These are phyloP conservation scores for Gracilaria domingensis DNA, from an alignment of 23 red algal genomes.

Conservation along the genomic window DNA sequence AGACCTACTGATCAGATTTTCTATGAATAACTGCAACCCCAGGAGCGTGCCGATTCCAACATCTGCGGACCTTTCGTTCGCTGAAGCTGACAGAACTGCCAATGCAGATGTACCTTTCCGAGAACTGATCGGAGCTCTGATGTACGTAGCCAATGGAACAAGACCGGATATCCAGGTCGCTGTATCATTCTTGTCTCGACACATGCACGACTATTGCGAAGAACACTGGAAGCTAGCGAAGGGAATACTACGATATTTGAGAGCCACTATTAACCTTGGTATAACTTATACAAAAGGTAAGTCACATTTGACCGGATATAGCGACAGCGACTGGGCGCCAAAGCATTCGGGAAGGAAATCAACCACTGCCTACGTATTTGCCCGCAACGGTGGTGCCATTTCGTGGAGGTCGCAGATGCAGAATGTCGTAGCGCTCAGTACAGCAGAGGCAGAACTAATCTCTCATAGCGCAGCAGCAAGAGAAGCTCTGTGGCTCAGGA, in stretches of 20 bases:
- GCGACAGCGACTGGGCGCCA: constrained; percentile 1
- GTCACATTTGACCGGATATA: not conserved
- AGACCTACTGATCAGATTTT: not conserved
- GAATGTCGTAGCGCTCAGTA: not conserved
- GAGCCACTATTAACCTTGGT: not conserved
- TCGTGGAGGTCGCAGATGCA: not conserved
- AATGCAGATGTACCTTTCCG: not conserved
- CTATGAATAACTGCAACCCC: constrained; percentile 8
- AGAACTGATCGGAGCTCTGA: constrained; percentile 22
- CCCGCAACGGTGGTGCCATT: not conserved
- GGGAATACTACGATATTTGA: constrained; percentile 45
- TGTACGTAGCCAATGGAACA: constrained; percentile 33
- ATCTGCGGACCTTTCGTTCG: not conserved
- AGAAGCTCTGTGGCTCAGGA: constrained; percentile 2
- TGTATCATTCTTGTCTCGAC: not conserved
- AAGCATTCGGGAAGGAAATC: not conserved
- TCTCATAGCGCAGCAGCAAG: not conserved
- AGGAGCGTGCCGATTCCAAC: not conserved
- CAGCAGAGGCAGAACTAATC: not conserved
- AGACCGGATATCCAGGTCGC: constrained; percentile 30
- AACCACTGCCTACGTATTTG: not conserved
- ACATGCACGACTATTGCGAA: constrained; percentile 21
- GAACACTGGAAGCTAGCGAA: constrained; percentile 38
- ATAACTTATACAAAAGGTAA: constrained; percentile 19
- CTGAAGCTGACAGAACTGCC: not conserved